phyloP scores from a whole-genome alignment of 106 monocot genomes.

The Chionographis japonica region DNA sequence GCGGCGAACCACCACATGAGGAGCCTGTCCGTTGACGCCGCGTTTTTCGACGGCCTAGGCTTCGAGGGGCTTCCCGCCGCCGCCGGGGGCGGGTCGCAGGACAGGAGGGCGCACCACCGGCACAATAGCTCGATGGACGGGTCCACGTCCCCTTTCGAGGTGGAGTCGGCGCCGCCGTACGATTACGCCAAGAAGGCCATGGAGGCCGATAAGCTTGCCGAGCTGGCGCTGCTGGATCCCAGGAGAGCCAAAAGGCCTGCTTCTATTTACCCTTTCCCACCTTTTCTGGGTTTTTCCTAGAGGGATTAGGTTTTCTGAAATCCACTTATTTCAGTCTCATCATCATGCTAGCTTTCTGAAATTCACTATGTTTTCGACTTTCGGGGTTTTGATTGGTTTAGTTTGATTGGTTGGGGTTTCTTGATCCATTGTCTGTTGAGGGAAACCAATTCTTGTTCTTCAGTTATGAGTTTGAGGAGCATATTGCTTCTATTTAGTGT shows the following conservation, averaged over 20 bases:
- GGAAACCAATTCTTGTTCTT: too few species aligned
- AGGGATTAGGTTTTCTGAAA: too few species aligned
- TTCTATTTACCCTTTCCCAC: not conserved
- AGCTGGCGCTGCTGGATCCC: constrained; percentile 39
- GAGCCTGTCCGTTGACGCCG: constrained; percentile 37
- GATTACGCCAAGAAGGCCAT: constrained; percentile 48
- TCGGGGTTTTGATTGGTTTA: too few species aligned
- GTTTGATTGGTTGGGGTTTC: too few species aligned
- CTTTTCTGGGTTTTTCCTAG: not conserved
- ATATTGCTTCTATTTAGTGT: too few species aligned
- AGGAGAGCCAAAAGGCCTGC: constrained; percentile 44
- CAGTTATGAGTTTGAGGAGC: too few species aligned
- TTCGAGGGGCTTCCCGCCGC: constrained; percentile 1
- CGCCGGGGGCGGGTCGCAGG: not conserved
- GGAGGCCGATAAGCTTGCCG: constrained; percentile 43
- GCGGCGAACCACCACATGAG: constrained; percentile 5
- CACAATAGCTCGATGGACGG: constrained; percentile 39
- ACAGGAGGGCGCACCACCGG: constrained; percentile 12
- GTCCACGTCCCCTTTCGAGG: constrained; percentile 27
- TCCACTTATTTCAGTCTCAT: too few species aligned
- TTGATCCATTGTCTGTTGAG: too few species aligned
- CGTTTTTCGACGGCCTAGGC: constrained; percentile 32
- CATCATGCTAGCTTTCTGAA: too few species aligned
- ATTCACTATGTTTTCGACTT: too few species aligned
- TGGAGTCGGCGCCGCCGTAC: constrained; percentile 16